Percentiles rank a stretch among this genome's conserved stretches.
Conservation (phyloP, 352 stramenopile genomes). For the Phytopythium delawarense region DNA sequence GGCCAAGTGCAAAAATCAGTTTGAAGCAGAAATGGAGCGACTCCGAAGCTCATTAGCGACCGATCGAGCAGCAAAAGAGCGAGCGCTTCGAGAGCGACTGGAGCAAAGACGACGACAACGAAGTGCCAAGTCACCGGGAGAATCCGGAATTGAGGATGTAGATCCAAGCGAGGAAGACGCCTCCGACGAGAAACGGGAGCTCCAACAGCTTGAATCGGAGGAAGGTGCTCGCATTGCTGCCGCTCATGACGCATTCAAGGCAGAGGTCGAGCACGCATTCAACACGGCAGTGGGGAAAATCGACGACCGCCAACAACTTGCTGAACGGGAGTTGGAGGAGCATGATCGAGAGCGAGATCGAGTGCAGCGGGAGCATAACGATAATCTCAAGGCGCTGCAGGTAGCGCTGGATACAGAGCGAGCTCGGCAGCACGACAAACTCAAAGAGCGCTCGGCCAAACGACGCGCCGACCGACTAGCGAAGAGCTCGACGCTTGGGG, state of each 20-base stretch:
- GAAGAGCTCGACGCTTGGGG: conserved; percentile 8
- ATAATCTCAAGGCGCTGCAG: conserved; percentile 14
- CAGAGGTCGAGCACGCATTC: conserved; percentile 13
- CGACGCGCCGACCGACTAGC: conserved; percentile 11
- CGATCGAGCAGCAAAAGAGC: conserved; percentile 18
- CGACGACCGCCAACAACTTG: background rate
- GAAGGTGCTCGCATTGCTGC: background rate
- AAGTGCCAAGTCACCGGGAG: background rate
- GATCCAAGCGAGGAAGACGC: too few relatives aligned
- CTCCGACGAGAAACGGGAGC: background rate
- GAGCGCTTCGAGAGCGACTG: conserved; percentile 18
- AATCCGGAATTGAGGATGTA: background rate
- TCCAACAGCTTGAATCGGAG: background rate
- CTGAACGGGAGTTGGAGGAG: background rate
- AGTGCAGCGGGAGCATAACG: conserved; percentile 21
- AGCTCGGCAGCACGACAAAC: conserved; percentile 30
- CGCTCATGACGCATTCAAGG: conserved; percentile 3
- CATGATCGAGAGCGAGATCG: conserved; percentile 14
- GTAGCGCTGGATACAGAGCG: conserved; percentile 23
- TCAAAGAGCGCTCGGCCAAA: conserved; percentile 22
- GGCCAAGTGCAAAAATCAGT: conserved; percentile 16
- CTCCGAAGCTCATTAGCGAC: conserved; percentile 15
- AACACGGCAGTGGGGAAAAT: background rate
- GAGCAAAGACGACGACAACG: conserved; percentile 8
- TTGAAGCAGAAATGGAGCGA: conserved; percentile 19